phyloP scores from a whole-genome alignment of 2,329 filamentous ascomycete genomes.

The Diaporthe velutina region DNA sequence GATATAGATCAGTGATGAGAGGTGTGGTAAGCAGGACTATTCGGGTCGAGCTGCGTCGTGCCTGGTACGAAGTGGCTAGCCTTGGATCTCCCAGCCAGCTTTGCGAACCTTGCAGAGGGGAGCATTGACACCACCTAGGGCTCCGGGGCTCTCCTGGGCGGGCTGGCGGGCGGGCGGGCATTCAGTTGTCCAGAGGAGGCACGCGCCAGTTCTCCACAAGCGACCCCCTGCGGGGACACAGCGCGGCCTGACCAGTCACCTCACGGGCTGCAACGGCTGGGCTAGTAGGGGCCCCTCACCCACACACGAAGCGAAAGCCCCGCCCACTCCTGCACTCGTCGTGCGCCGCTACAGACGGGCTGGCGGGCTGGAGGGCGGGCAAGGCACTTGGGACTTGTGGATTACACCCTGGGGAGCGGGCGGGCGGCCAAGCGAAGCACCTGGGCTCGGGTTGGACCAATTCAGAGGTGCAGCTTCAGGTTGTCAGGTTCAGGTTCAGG shows the following conservation, averaged over 20 bases:
- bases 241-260: slow-evolving; percentile 25
- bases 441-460: neutral
- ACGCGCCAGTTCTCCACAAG: slow-evolving; percentile 33
- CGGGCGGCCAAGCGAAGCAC: slow-evolving; percentile 2
- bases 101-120: slow-evolving; percentile 22
- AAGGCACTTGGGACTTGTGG: neutral
- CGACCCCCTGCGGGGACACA: slow-evolving; percentile 10
- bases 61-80: neutral
- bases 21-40: neutral
- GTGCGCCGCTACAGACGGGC: slow-evolving; percentile 12
- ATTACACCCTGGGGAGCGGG: neutral
- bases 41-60: slow-evolving; percentile 1
- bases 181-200: slow-evolving; percentile 17
- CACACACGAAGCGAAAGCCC: slow-evolving; percentile 26
- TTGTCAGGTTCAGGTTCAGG: neutral
- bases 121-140: slow-evolving; percentile 16
- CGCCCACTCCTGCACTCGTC: slow-evolving; percentile 21
- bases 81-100: slow-evolving; percentile 11
- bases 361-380: neutral
- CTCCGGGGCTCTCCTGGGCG: slow-evolving; percentile 19
- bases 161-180: slow-evolving; percentile 4
- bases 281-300: slow-evolving; percentile 33
- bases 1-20: neutral
- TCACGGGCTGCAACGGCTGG: slow-evolving; percentile 31
- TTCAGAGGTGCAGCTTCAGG: neutral